A percentile compares a stretch with the other conserved stretches of the same genome.
Evolutionary conservation across 805 yeast genomes (phyloP).

Genomic region (Teunomyces cretensis): DNA sequence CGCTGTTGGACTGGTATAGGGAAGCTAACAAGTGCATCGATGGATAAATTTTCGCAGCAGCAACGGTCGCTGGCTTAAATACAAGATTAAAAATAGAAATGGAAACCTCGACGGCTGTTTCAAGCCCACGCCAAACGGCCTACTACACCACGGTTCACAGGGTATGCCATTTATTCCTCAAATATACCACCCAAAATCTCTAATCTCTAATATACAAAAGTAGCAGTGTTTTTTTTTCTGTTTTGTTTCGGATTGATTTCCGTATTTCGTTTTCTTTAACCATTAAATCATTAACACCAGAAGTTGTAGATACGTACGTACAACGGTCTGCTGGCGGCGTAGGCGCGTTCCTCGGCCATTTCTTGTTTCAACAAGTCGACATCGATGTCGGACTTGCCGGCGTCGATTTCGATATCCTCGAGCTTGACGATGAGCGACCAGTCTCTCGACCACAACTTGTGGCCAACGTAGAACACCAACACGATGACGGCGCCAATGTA

Average conservation of each 20-base stretch:
- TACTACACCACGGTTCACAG: no score
- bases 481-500: slow-evolving; percentile 15
- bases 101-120: no score
- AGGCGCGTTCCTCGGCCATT: slow-evolving; percentile 17
- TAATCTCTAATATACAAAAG: not conserved
- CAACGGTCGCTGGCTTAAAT: no score
- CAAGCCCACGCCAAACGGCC: no score
- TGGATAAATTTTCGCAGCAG: not conserved
- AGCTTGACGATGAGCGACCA: slow-evolving; percentile 6
- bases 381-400: slow-evolving; percentile 10
- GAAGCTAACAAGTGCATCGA: slow-evolving; percentile 36
- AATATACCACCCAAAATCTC: not conserved
- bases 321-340: slow-evolving; percentile 18
- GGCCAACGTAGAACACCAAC: slow-evolving; percentile 13
- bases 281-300: slow-evolving; percentile 12
- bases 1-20: slow-evolving; percentile 42
- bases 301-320: slow-evolving; percentile 20
- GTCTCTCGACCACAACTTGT: slow-evolving; percentile 12
- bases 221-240: no score
- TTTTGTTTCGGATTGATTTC: no score
- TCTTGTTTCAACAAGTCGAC: slow-evolving; percentile 12
- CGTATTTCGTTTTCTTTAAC: no score
- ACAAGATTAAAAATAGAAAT: no score
- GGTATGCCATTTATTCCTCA: not conserved
- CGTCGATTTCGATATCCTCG: slow-evolving; percentile 12